Base-by-base conservation (phyloP, 331 rosid species). In the Prunus yedoensis region DNA sequence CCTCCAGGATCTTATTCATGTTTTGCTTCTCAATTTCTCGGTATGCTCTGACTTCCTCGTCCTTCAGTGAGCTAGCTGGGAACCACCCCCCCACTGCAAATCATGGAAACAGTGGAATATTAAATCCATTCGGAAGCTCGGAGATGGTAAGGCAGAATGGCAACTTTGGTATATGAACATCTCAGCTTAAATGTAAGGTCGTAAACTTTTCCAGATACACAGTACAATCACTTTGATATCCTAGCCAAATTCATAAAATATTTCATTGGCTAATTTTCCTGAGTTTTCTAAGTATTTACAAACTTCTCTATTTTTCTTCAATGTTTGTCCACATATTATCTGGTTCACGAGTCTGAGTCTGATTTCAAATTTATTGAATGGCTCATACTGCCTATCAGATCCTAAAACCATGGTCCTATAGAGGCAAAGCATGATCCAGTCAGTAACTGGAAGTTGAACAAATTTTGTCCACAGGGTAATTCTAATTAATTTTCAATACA, bases 31-130 rank as follows among this genome's bases (percentile, higher is more conserved):
- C 96, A 3, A 49, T 79, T 81, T 87, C 88, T 32, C 82, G 60
- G 68, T 85, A 76, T 32, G 86, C 90, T 76, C 43, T 63, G 78
- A 95, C 94, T 89, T 84, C 79, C 77, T 83, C 70, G 61, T 80
- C 83, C 66, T 70, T 70, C 74, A 79, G 25, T 51, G 87, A 49
- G 83, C 83, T 88, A 28, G 81, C 88, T n/a, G 87, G 96, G 79
- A 92, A 88, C 71, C 51, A 89, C 28, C 85, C 83, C 21, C 99
- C 99, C 89, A 89, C 98, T 95, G 2, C 20, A 65, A 77, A 57
- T 74, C 28, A 78, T 76, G 75, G 20, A 79, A 49, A 74, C 14
- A 79, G 68, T 51, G 25, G 8, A 66, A 59, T 23, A 67, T 59
- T 71, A 46, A 43, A 66, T 58, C 35, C 18, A 57, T 65, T 35